These are phyloP conservation scores for Sordariomycetes sp. DNA, from an alignment of 2,329 filamentous ascomycete genomes.

Conservation along the genomic window DNA sequence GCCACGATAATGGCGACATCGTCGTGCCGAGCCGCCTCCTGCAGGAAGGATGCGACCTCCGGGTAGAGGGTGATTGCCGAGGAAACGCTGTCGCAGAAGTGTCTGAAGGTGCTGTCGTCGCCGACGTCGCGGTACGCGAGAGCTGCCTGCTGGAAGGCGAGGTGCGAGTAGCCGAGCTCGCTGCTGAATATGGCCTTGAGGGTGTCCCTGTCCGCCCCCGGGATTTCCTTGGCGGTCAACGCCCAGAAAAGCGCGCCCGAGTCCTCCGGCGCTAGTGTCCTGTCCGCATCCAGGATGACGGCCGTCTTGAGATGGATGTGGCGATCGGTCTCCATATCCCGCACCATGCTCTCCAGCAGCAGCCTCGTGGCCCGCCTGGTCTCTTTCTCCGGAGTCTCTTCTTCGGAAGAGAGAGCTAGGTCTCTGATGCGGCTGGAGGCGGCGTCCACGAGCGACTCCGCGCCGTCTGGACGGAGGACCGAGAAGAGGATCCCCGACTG, in stretches of 20 bases:
- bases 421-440: background rate
- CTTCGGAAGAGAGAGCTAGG: background rate
- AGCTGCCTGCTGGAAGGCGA: constrained; percentile 41
- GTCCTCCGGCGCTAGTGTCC: constrained; percentile 39
- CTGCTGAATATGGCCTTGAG: constrained; percentile 35
- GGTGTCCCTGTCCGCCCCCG: constrained; percentile 8
- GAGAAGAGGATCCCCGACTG: background rate
- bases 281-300: constrained; percentile 48
- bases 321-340: constrained; percentile 13
- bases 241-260: constrained; percentile 40
- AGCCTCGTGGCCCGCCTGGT: background rate
- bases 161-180: constrained; percentile 36
- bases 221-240: constrained; percentile 3
- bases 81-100: background rate
- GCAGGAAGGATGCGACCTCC: background rate
- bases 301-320: constrained; percentile 24
- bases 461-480: background rate
- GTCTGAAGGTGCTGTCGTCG: constrained; percentile 26
- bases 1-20: background rate
- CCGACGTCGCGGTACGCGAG: constrained; percentile 38
- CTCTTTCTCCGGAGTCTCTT: too few relatives aligned
- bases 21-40: background rate
- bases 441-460: background rate
- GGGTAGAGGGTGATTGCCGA: background rate
- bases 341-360: background rate